phyloP scores from a whole-genome alignment of 441 rosid species.

The Syzygium malaccense region DNA sequence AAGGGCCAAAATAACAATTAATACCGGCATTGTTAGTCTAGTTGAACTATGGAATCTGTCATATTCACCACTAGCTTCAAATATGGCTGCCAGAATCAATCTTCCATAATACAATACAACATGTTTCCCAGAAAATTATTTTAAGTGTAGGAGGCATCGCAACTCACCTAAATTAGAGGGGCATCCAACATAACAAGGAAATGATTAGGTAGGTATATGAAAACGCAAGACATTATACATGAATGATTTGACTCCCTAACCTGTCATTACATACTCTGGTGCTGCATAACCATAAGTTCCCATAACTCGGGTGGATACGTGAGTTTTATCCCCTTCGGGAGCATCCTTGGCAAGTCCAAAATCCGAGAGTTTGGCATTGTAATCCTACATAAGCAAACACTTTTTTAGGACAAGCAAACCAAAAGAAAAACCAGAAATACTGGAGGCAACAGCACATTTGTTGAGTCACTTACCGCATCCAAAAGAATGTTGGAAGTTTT shows the following conservation, averaged over 20 bases:
- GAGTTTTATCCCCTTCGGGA: slow-evolving; percentile 66
- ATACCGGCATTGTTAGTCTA: neutral
- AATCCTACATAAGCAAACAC: slow-evolving; percentile 32
- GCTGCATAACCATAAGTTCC: slow-evolving; percentile 78
- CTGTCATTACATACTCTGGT: slow-evolving; percentile 75
- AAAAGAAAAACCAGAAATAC: neutral
- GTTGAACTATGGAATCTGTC: neutral
- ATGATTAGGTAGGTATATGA: neutral
- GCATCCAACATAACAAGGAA: neutral
- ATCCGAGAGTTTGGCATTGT: slow-evolving; percentile 68
- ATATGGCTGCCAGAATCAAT: neutral
- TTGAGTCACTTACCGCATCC: slow-evolving; percentile 42
- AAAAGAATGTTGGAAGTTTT: slow-evolving; percentile 63
- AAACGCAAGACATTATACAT: neutral
- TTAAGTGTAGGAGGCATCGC: neutral
- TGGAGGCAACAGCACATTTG: neutral
- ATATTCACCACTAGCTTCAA: neutral
- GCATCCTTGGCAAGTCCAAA: slow-evolving; percentile 76
- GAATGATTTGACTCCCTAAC: slow-evolving; percentile 19
- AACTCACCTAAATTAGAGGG: neutral
- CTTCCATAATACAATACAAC: neutral
- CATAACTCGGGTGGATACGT: slow-evolving; percentile 71
- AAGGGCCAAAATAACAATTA: neutral
- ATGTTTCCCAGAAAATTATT: neutral
- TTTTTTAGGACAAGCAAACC: neutral